Evolutionary conservation across 2,329 filamentous ascomycete genomes (phyloP), one percentile per base, ranked within the genome.

Genomic region (Stagonosporopsis chrysanthemi): DNA sequence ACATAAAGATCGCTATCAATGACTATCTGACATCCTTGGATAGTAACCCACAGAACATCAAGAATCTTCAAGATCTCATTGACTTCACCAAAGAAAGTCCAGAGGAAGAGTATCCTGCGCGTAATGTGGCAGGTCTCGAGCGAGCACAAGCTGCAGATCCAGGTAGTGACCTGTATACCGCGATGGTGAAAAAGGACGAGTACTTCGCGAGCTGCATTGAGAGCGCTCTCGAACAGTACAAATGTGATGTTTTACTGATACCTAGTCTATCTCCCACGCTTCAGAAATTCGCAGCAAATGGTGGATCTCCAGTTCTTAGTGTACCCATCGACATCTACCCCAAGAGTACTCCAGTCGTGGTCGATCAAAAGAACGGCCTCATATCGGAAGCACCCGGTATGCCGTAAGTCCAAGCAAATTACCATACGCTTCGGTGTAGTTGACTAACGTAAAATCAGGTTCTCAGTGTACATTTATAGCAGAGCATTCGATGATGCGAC

Each of bases 301-400:
- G 50, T 15, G 86, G 86, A 1, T 77, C 80, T 1, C 86, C 87
- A 0, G 81, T 85, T 6, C 74, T 89, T 17, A 85, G 83, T 0
- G 82, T 90, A 0, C 87, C 87, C 0, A 75, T 89, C 59, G 86
- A 86, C 0, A 79, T 78, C 45, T 83, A 80, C 45, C 82, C 83
- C 0, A 63, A 72, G 0, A 77, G 79, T 28, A 80, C 79, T 14
- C 68, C 71, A 1, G 75, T 85, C 2, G 69, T 72, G 29, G 69
- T 69, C 36, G 80, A 82, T 41, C 60, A 42, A 6, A 42, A 64
- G 0, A 77, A 81, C 0, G 78, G 80, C 8, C 73, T 88, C 4
- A 80, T 85, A 1, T 66, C 72, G 3, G 73, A 71, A 0, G 85
- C 77, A 0, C 84, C 86, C 0, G 83, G 84, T 17, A 70, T 85